A percentile compares a stretch with the other conserved stretches of the same genome.
Conservation (phyloP, 441 rosid species). For the Populus hybrid region DNA sequence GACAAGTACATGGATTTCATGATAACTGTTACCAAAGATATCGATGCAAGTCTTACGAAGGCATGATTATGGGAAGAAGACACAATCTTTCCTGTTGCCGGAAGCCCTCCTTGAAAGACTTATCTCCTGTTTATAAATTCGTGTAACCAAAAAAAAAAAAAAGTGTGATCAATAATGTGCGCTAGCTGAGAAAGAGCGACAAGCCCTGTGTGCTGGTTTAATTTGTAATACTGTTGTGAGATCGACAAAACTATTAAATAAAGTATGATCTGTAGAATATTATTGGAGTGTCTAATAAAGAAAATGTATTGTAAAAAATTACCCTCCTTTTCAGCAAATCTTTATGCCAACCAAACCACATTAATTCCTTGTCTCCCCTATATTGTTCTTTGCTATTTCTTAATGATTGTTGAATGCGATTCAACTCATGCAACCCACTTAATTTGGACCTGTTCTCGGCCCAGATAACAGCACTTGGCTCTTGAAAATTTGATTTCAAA, state of each 20-base stretch:
- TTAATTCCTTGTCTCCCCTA: background rate
- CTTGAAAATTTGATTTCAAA: background rate
- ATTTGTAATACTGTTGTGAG: background rate
- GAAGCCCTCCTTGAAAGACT: background rate
- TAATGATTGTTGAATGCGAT: too few species aligned
- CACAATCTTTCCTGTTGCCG: background rate
- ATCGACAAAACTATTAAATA: background rate
- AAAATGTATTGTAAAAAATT: too few species aligned
- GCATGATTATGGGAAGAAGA: background rate
- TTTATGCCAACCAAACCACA: background rate
- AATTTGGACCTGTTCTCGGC: too few species aligned
- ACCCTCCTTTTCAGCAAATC: background rate
- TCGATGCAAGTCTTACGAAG: conserved; percentile 8
- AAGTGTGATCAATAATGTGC: background rate
- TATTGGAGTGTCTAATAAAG: too few species aligned
- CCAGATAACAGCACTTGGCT: too few species aligned
- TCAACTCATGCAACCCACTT: too few species aligned
- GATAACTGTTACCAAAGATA: conserved; percentile 9
- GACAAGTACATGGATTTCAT: conserved; percentile 26
- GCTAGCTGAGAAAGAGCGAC: background rate
- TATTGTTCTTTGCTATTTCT: too few species aligned
- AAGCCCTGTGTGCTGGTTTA: background rate
- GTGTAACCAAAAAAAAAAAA: background rate
- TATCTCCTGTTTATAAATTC: background rate
- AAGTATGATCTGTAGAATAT: too few species aligned